Percentiles rank a stretch among this genome's conserved stretches.
phyloP scores from a whole-genome alignment of 164 flowering plant species.

The Magnolia changhungtana region DNA sequence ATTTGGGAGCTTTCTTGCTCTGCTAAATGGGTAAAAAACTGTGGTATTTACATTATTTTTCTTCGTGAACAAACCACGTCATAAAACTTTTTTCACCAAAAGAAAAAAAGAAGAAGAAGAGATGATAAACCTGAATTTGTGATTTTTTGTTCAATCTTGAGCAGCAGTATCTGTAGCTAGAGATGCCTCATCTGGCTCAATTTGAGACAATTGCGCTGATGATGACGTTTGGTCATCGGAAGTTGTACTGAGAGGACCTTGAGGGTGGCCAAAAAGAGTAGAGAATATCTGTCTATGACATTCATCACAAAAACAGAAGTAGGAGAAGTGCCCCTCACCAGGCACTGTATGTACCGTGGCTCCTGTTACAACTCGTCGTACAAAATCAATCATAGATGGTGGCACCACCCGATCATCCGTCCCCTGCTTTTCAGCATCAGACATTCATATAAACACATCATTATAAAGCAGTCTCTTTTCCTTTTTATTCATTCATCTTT shows the following conservation, averaged over 20 bases:
- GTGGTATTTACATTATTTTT: constrained; percentile 17
- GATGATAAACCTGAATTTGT: neutral
- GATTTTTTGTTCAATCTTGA: neutral
- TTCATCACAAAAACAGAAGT: constrained; percentile 75
- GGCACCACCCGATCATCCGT: constrained; percentile 78
- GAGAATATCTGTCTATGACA: constrained; percentile 72
- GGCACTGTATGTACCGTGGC: constrained; percentile 71
- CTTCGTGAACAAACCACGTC: neutral
- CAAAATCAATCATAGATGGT: constrained; percentile 60
- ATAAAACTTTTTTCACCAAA: neutral
- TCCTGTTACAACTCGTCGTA: constrained; percentile 56
- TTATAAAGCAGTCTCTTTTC: neutral
- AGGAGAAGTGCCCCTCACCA: constrained; percentile 86
- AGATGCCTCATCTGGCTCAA: constrained; percentile 5
- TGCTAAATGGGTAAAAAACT: constrained; percentile 5
- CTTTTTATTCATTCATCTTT: neutral
- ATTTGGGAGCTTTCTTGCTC: neutral
- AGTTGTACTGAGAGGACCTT: constrained; percentile 41
- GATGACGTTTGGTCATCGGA: constrained; percentile 20
- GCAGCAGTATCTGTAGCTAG: constrained; percentile 5
- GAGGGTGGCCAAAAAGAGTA: constrained; percentile 69
- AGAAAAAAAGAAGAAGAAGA: neutral
- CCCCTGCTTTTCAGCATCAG: constrained; percentile 47
- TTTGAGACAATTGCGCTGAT: neutral
- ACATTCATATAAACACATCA: neutral